phyloP scores from a whole-genome alignment of 257 asterid species.

The Striga asiatica region DNA sequence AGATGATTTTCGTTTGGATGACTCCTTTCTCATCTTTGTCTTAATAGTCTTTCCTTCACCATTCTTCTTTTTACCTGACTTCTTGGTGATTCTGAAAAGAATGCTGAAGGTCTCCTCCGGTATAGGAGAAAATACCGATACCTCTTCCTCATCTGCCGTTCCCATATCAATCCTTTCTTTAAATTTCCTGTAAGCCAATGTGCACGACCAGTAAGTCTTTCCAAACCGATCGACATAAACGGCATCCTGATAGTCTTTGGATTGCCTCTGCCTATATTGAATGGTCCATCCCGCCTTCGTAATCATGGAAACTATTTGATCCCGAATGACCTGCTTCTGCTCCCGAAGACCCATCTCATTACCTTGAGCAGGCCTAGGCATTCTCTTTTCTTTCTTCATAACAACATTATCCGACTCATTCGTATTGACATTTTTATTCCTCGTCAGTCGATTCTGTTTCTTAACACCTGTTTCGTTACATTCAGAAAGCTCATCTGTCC shows the following conservation, averaged over 20 bases:
- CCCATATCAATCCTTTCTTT: conserved; percentile 59
- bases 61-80: conserved; percentile 23
- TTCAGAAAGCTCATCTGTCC: conserved; percentile 1
- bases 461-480: conserved; percentile 36
- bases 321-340: conserved; percentile 61
- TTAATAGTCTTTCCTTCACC: conserved; percentile 21
- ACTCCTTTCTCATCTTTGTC: conserved; percentile 23
- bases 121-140: conserved; percentile 45
- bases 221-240: conserved; percentile 65
- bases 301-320: conserved; percentile 51
- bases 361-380: conserved; percentile 9
- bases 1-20: conserved; percentile 20
- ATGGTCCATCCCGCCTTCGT: conserved; percentile 75
- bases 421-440: conserved; percentile 29
- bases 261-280: conserved; percentile 53
- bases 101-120: conserved; percentile 55
- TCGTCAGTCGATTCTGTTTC: conserved; percentile 56
- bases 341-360: conserved; percentile 43
- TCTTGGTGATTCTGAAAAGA: conserved; percentile 42
- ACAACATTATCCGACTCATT: conserved; percentile 10
- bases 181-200: conserved; percentile 65
- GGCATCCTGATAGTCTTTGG: conserved; percentile 60
- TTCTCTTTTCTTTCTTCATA: not conserved
- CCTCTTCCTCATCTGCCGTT: conserved; percentile 37
- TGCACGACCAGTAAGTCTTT: conserved; percentile 71